Conservation (phyloP, 495 filamentous ascomycete genomes). For the Mytilinidion resinicola region DNA sequence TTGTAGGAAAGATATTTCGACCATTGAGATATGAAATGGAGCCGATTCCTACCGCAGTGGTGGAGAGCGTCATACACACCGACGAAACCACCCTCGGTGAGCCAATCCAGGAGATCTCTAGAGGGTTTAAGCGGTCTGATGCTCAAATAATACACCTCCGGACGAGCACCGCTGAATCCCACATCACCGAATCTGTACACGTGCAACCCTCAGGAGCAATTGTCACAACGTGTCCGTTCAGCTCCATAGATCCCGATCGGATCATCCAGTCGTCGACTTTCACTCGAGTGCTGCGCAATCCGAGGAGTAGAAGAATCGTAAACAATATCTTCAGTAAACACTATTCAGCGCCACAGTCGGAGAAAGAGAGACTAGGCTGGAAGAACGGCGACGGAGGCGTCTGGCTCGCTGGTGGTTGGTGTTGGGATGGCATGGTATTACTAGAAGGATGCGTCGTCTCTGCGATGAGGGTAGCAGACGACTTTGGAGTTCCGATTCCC, state of each 20-base stretch:
- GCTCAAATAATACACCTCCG: slow-evolving; percentile 33
- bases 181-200: slow-evolving; percentile 31
- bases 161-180: slow-evolving; percentile 12
- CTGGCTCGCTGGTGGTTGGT: slow-evolving; percentile 53
- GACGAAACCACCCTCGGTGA: slow-evolving; percentile 28
- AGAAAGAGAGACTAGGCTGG: slow-evolving; percentile 31
- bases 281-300: slow-evolving; percentile 36
- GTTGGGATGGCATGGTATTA: slow-evolving; percentile 60
- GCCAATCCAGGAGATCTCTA: not conserved
- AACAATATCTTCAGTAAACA: slow-evolving; percentile 35
- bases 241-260: slow-evolving; percentile 16
- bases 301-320: slow-evolving; percentile 30
- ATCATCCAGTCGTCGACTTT: slow-evolving; percentile 30
- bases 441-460: slow-evolving; percentile 54
- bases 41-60: slow-evolving; percentile 39
- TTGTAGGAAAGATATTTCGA: slow-evolving; percentile 40
- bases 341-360: not conserved
- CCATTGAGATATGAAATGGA: slow-evolving; percentile 36
- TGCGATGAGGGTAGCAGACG: slow-evolving; percentile 45
- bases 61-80: slow-evolving; percentile 42
- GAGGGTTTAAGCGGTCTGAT: not conserved
- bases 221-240: slow-evolving; percentile 34
- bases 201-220: slow-evolving; percentile 29
- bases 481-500: slow-evolving; percentile 43
- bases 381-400: slow-evolving; percentile 47